Percentiles rank a stretch among this genome's conserved stretches.
phyloP scores from a whole-genome alignment of 257 asterid genomes.

The Cynanchum wilfordii region DNA sequence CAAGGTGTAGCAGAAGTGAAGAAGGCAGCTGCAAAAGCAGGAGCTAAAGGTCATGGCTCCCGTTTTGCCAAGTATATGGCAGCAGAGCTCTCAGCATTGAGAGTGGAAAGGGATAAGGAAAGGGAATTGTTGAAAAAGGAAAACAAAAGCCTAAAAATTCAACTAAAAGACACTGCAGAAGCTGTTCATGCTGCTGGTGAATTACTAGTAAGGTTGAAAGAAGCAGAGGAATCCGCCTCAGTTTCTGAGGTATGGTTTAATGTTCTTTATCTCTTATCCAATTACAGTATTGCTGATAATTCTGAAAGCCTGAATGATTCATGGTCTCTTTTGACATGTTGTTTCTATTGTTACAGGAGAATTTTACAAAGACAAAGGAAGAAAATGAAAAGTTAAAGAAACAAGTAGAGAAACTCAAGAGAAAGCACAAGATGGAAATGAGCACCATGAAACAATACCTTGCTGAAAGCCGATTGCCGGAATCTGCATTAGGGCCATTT shows the following conservation, averaged over 20 bases:
- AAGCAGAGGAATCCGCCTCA: slow-evolving; percentile 85
- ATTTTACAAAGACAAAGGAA: slow-evolving; percentile 43
- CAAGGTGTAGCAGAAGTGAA: slow-evolving; percentile 78
- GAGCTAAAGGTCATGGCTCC: slow-evolving; percentile 73
- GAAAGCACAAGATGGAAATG: slow-evolving; percentile 98
- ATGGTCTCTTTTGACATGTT: background rate
- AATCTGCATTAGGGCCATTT: slow-evolving; percentile 64
- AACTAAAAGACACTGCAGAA: slow-evolving; percentile 93
- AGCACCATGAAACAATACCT: slow-evolving; percentile 89
- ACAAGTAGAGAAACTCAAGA: slow-evolving; percentile 74
- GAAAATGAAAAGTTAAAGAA: slow-evolving; percentile 75
- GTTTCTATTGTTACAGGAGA: slow-evolving; percentile 41
- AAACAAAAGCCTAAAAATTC: slow-evolving; percentile 59
- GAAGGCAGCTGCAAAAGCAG: slow-evolving; percentile 89
- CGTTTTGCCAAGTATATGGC: slow-evolving; percentile 80
- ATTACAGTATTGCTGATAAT: background rate
- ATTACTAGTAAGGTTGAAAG: slow-evolving; percentile 78
- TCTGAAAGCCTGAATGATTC: background rate
- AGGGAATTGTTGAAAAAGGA: slow-evolving; percentile 70
- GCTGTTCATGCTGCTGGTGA: slow-evolving; percentile 99
- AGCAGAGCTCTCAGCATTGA: slow-evolving; percentile 82
- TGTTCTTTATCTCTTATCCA: background rate
- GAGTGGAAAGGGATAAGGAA: slow-evolving; percentile 82
- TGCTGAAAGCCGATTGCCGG: slow-evolving; percentile 88
- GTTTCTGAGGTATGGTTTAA: slow-evolving; percentile 56